Conservation (phyloP, 345 rosid genomes). For the Trapa bicornis region DNA sequence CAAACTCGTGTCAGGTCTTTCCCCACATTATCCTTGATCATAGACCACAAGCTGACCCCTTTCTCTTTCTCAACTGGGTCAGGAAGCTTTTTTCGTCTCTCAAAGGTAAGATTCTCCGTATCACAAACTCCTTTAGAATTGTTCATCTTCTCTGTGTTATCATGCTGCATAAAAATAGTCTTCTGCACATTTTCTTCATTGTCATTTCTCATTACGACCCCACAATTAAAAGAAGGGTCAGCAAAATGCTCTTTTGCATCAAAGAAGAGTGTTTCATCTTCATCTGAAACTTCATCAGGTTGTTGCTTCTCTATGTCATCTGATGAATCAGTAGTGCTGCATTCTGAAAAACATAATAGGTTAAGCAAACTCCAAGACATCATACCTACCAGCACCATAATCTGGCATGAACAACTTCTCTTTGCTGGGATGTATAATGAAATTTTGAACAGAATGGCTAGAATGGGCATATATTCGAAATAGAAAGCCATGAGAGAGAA, state of each 20-base stretch:
- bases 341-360: conserved; percentile 46
- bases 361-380: background rate
- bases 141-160: conserved; percentile 30
- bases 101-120: conserved; percentile 30
- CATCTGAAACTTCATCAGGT: conserved; percentile 76
- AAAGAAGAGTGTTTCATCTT: conserved; percentile 59
- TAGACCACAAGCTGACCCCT: conserved; percentile 97
- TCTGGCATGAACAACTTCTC: background rate
- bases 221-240: conserved; percentile 31
- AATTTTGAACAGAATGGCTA: background rate
- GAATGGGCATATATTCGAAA: background rate
- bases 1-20: conserved; percentile 96
- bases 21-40: conserved; percentile 98
- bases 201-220: conserved; percentile 21
- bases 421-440: background rate
- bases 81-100: conserved; percentile 76
- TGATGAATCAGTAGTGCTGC: conserved; percentile 94
- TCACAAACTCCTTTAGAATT: conserved; percentile 16
- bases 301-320: conserved; percentile 91
- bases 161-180: conserved; percentile 11
- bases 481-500: background rate
- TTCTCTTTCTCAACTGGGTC: conserved; percentile 91
- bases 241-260: conserved; percentile 62
- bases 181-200: conserved; percentile 17
- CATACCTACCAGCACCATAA: background rate